Evolutionary conservation across 164 flowering plant species (phyloP), one percentile per base, ranked within the genome.

Genomic region (Pachysandra terminalis): DNA sequence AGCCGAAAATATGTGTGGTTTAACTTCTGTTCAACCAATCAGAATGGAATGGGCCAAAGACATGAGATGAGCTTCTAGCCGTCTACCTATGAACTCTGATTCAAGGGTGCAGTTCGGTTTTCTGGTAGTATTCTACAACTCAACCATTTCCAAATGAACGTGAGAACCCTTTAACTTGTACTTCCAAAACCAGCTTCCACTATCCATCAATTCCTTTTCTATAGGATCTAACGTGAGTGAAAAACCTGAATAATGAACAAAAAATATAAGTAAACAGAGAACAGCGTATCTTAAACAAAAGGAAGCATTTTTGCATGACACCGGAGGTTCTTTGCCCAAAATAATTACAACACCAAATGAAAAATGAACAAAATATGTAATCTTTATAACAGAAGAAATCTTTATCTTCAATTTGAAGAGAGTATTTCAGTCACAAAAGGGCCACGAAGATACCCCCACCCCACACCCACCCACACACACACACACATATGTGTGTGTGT

Each of bases 171-270:
- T 72, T 72, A 85, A 73, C 69, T 74, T 77, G 82, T 94, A 91
- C 56, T 81, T 84, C 98, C 98, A 94, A 65, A 73, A 82, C 98
- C 98, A 94, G 78, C 93, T 91, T 77, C 98, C 97, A 12, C 63
- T 73, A 19, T 90, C 90, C 82, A 79, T 81, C 87, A 76, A 70
- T 21, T 77, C 71, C 53, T 74, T 63, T 67, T 78, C 81, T 57
- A 94, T 79, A 26, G 86, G 81, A 28, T 81, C 77, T 63, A 90
- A 72, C 64, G 81, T 80, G 32, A 77, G 62, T 19, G 70, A 78
- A 63, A 90, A 63, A 71, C 93, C 98, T 90, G 92, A 66, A 74
- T 10, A 19, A n/a, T 48, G 56, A 25, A 59, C 59, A 22, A 49
- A 66, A 59, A 26, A 37, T 57, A 27, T 22, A 35, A 60, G 32